Evolutionary conservation across 352 stramenopile genomes (phyloP).

Genomic region (Peronospora farinosa): DNA sequence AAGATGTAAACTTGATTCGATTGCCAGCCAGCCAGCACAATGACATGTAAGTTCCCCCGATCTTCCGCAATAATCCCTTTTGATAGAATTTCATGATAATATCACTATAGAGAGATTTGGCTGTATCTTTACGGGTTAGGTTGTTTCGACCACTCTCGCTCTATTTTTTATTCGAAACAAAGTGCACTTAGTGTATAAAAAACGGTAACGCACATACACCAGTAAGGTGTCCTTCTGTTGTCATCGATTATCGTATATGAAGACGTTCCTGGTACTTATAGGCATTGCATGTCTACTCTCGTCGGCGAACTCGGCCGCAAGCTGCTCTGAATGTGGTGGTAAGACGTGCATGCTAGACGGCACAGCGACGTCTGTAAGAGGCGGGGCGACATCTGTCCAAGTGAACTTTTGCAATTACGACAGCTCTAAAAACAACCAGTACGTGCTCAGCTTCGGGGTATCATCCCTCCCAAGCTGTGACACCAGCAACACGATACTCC

Average conservation of each 20-base stretch:
- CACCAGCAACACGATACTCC: slow-evolving; percentile 30
- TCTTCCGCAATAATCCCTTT: no score
- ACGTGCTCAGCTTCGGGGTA: slow-evolving; percentile 40
- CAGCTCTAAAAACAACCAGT: slow-evolving; percentile 21
- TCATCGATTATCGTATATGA: slow-evolving; percentile 7
- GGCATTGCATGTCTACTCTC: slow-evolving; percentile 3
- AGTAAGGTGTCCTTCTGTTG: background rate
- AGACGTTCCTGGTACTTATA: slow-evolving; percentile 15
- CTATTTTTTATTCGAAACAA: slow-evolving; percentile 13
- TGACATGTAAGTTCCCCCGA: no score
- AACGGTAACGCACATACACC: slow-evolving; percentile 8
- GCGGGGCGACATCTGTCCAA: slow-evolving; percentile 33
- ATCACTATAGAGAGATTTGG: background rate
- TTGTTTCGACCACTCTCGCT: slow-evolving; percentile 13
- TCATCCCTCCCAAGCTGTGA: slow-evolving; percentile 48
- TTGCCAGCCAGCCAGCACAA: no score
- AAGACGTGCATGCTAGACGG: slow-evolving; percentile 57
- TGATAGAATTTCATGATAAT: background rate
- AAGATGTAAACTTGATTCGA: no score
- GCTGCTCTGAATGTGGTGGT: slow-evolving; percentile 47
- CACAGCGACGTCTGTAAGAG: slow-evolving; percentile 26
- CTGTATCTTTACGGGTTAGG: slow-evolving; percentile 9
- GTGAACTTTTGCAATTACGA: slow-evolving; percentile 74
- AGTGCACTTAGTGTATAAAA: background rate
- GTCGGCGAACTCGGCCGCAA: slow-evolving; percentile 25